These are phyloP conservation scores for Sclerotinia subarctica DNA, from an alignment of 2,329 filamentous ascomycete species.

Conservation along the genomic window DNA sequence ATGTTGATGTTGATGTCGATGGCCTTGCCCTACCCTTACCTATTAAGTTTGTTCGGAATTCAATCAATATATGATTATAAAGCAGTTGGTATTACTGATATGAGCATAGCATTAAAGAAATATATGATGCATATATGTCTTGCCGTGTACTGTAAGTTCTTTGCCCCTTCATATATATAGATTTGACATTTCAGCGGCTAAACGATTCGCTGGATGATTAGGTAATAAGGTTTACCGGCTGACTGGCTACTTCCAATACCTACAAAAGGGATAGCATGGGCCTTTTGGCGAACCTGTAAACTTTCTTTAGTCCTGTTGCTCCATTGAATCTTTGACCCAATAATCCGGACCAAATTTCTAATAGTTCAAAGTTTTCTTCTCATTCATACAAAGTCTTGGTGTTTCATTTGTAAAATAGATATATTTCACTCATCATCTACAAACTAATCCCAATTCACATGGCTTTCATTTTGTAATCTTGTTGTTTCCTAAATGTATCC, in stretches of 20 bases:
- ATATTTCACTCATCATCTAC: not conserved
- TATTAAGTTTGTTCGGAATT: too few relatives aligned
- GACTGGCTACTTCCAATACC: not conserved
- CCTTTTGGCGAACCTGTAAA: not conserved
- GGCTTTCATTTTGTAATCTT: not conserved
- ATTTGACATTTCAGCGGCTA: not conserved
- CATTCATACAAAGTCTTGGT: not conserved
- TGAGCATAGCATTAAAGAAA: too few relatives aligned
- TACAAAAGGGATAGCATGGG: not conserved
- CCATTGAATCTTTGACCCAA: not conserved
- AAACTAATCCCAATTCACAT: not conserved
- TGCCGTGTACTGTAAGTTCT: too few relatives aligned
- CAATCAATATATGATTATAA: too few relatives aligned
- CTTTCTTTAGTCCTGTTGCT: not conserved
- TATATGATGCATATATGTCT: too few relatives aligned
- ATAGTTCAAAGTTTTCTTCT: not conserved
- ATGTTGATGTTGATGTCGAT: too few relatives aligned
- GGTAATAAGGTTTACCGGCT: not conserved
- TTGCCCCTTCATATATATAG: too few relatives aligned
- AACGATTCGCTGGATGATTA: not conserved
- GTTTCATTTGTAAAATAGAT: not conserved
- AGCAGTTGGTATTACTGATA: too few relatives aligned
- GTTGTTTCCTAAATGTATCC: not conserved
- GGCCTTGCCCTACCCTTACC: too few relatives aligned
- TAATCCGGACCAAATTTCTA: not conserved